Conservation (phyloP, 2,329 filamentous ascomycete species). For the Bipolaris zeicola region DNA sequence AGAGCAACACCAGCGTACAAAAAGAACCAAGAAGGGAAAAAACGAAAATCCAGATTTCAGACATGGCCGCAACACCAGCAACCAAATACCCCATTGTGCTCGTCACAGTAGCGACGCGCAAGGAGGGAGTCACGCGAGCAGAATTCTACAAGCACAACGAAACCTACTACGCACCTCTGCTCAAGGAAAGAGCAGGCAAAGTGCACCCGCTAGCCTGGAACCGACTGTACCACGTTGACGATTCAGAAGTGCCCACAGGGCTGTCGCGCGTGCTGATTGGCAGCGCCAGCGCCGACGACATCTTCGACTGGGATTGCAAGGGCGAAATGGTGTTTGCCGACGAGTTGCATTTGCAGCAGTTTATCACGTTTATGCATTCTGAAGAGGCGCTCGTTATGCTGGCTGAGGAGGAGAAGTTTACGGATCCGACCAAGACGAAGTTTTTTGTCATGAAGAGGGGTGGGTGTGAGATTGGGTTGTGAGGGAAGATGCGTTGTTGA, state of each 20-base stretch:
- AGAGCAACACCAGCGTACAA: not conserved
- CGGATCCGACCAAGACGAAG: constrained; percentile 18
- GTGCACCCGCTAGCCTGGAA: constrained; percentile 26
- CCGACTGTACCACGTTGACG: constrained; percentile 22
- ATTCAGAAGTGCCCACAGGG: constrained; percentile 18
- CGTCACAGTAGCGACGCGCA: constrained; percentile 20
- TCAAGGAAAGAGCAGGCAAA: constrained; percentile 20
- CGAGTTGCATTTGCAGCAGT: constrained; percentile 29
- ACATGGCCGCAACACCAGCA: constrained; percentile 17
- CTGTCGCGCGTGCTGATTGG: constrained; percentile 18
- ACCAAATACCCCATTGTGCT: constrained; percentile 23
- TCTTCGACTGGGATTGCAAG: constrained; percentile 28
- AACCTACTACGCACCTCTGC: constrained; percentile 13
- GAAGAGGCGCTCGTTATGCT: constrained; percentile 15
- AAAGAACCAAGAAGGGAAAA: not conserved
- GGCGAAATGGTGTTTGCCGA: constrained; percentile 26
- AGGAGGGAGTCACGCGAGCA: constrained; percentile 19
- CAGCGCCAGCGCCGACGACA: constrained; percentile 8
- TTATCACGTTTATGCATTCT: constrained; percentile 26
- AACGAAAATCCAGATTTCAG: too few relatives aligned
- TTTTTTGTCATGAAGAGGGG: constrained; percentile 24
- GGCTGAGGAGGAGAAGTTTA: constrained; percentile 28
- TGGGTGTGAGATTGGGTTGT: not conserved
- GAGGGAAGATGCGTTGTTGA: not conserved
- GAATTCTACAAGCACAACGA: constrained; percentile 25